Conservation (phyloP, 352 stramenopile genomes). For the Phytopythium aichiense region DNA sequence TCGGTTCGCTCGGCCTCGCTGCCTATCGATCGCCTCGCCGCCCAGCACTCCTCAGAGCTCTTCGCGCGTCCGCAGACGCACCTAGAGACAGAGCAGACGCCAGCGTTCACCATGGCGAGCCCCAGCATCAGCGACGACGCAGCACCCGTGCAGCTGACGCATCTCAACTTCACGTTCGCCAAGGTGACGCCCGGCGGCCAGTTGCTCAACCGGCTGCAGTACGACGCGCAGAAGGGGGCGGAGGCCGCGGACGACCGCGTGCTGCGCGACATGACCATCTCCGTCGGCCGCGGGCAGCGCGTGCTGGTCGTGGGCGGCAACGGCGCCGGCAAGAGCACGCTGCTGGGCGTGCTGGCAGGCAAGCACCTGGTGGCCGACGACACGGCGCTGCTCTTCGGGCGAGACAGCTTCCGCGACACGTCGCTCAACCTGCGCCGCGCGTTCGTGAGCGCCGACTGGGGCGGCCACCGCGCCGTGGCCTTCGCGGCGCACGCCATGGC, state of each 20-base stretch:
- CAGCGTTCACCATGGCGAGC: background rate
- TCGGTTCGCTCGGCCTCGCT: background rate
- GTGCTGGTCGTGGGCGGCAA: constrained; percentile 95
- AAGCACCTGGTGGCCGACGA: constrained; percentile 92
- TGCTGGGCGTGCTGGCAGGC: constrained; percentile 93
- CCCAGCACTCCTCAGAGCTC: background rate
- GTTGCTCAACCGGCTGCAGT: constrained; percentile 52
- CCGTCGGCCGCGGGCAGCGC: constrained; percentile 74
- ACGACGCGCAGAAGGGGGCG: constrained; percentile 19
- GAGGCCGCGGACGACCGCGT: constrained; percentile 57
- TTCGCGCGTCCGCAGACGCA: background rate
- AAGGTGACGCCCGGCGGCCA: constrained; percentile 65
- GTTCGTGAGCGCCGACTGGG: constrained; percentile 96
- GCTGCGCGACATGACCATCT: constrained; percentile 85
- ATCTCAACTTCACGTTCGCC: constrained; percentile 71
- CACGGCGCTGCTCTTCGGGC: constrained; percentile 77
- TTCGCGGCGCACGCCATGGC: constrained; percentile 91
- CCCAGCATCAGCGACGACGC: background rate
- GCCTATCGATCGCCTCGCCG: background rate
- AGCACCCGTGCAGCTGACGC: constrained; percentile 46
- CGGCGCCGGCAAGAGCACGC: constrained; percentile 93
- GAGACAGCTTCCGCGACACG: constrained; percentile 95
- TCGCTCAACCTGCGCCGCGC: constrained; percentile 90
- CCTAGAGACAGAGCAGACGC: background rate
- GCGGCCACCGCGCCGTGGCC: constrained; percentile 89